Evolutionary conservation across 2,329 filamentous ascomycete genomes (phyloP).

Genomic region (Trichoderma breve): DNA sequence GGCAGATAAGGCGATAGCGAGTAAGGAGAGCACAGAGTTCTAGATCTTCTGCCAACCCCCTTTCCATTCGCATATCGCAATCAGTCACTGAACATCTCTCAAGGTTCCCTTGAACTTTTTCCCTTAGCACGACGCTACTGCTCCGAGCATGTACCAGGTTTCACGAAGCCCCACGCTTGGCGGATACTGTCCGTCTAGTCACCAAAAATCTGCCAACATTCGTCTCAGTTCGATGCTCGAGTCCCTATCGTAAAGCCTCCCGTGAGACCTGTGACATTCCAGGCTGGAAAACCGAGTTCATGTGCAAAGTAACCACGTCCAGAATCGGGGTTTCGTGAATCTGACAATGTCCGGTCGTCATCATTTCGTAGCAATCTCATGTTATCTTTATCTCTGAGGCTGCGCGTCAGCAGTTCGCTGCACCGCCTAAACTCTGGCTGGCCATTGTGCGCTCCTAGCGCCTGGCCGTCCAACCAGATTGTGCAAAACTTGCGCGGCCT

Average conservation of each 20-base stretch:
- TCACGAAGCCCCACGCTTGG: slow-evolving; percentile 15
- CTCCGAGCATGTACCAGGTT: not conserved
- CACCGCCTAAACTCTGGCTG: slow-evolving; percentile 3
- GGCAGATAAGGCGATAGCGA: not conserved
- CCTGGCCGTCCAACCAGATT: slow-evolving; percentile 30
- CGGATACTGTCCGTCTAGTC: not conserved
- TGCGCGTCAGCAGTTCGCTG: slow-evolving; percentile 19
- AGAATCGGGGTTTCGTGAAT: not conserved
- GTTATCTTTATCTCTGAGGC: not conserved
- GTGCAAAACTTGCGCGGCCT: slow-evolving; percentile 27
- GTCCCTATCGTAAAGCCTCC: not conserved
- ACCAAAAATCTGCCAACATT: not conserved
- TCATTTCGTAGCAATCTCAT: not conserved
- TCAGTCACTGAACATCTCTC: not conserved
- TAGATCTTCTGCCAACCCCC: not conserved
- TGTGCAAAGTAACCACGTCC: no score
- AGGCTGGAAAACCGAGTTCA: not conserved
- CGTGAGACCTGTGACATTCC: not conserved
- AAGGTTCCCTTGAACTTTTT: not conserved
- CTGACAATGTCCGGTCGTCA: not conserved
- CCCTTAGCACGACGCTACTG: not conserved
- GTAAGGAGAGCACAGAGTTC: not conserved
- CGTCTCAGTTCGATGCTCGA: not conserved
- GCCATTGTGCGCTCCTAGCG: slow-evolving; percentile 22
- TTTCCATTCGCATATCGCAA: not conserved